Evolutionary conservation across 176 grass and related monocot species (phyloP).

Genomic region (Phoenix dactylifera): DNA sequence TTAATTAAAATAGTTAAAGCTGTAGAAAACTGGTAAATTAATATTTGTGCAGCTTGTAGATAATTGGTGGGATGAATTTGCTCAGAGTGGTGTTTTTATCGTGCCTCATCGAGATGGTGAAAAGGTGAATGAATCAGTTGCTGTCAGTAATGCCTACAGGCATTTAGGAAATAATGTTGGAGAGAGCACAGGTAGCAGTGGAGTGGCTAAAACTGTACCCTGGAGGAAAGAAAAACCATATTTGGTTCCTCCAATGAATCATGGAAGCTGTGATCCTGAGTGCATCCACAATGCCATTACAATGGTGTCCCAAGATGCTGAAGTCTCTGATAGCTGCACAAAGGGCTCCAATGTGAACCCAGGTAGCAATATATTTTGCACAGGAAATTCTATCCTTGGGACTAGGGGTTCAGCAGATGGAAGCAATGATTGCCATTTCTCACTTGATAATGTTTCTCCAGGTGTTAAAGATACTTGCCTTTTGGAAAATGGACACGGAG

Average conservation of each 20-base stretch:
- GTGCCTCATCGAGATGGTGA: background rate
- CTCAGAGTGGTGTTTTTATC: slow-evolving; percentile 17
- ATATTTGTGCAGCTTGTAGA: slow-evolving; percentile 43
- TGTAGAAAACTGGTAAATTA: no score
- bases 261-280: slow-evolving; percentile 20
- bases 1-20: no score
- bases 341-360: slow-evolving; percentile 23
- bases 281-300: slow-evolving; percentile 16
- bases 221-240: slow-evolving; percentile 20
- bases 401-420: slow-evolving; percentile 36
- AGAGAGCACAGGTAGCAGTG: background rate
- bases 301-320: slow-evolving; percentile 18
- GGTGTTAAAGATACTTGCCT: slow-evolving; percentile 31
- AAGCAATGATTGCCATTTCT: slow-evolving; percentile 31
- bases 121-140: slow-evolving; percentile 21
- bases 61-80: slow-evolving; percentile 46
- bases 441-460: slow-evolving; percentile 27
- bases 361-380: slow-evolving; percentile 13
- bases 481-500: slow-evolving; percentile 28
- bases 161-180: slow-evolving; percentile 15
- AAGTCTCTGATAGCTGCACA: slow-evolving; percentile 9
- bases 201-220: slow-evolving; percentile 10
- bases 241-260: slow-evolving; percentile 13
- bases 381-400: slow-evolving; percentile 21
- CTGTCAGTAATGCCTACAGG: slow-evolving; percentile 21